Evolutionary conservation across 306 rosid species (phyloP).

Genomic region (Argentina anserina): DNA sequence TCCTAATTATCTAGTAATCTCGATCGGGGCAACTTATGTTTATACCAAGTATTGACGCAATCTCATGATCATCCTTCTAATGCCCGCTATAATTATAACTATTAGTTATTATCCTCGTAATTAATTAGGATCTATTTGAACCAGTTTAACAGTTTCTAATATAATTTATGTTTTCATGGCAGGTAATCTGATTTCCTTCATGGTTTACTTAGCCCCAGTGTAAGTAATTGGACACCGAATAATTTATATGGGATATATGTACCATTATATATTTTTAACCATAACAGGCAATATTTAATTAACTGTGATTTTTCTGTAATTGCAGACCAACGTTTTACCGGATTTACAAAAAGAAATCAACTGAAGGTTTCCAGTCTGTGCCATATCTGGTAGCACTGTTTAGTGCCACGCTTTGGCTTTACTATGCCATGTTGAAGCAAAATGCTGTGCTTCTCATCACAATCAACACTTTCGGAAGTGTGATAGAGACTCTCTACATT

Average conservation of each 20-base stretch:
- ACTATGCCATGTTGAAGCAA: slow-evolving; percentile 58
- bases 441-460: slow-evolving; percentile 68
- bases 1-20: neutral
- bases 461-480: slow-evolving; percentile 74
- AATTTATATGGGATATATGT: neutral
- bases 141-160: neutral
- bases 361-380: slow-evolving; percentile 71
- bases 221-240: slow-evolving; percentile 32
- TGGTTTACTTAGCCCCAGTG: slow-evolving; percentile 92
- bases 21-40: neutral
- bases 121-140: neutral
- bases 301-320: neutral
- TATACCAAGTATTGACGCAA: neutral
- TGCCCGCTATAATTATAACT: neutral
- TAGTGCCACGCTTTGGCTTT: slow-evolving; percentile 77
- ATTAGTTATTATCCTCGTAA: neutral
- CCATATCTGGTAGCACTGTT: slow-evolving; percentile 80
- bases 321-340: slow-evolving; percentile 73
- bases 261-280: neutral
- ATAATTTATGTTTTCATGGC: slow-evolving; percentile 9
- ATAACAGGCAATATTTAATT: neutral
- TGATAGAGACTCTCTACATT: slow-evolving; percentile 56
- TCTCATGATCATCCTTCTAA: slow-evolving; percentile 14
- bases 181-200: slow-evolving; percentile 77
- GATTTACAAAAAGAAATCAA: slow-evolving; percentile 69